phyloP scores from a whole-genome alignment of 1,284 basidiomycete genomes.

The Cutaneotrichosporon sp. region DNA sequence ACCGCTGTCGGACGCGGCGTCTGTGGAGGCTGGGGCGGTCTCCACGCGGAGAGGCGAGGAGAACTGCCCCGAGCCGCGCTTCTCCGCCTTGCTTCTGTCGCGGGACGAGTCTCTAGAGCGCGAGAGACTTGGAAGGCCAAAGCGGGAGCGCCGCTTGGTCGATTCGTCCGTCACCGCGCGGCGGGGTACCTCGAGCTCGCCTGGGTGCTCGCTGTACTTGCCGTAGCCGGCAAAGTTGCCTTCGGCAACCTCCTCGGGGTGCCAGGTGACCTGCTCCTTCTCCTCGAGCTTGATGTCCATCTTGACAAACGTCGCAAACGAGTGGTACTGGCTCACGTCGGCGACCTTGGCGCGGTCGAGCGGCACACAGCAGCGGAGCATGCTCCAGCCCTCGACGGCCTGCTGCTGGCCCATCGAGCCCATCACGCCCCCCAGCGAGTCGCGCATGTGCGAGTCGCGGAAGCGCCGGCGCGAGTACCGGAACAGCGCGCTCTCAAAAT shows the following conservation, averaged over 20 bases:
- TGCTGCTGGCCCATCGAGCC: not conserved
- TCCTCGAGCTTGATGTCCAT: conserved; percentile 36
- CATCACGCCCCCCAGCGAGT: not conserved
- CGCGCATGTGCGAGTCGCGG: conserved; percentile 20
- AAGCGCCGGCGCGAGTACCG: conserved; percentile 39
- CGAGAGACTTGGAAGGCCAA: not conserved
- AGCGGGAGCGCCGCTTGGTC: not conserved
- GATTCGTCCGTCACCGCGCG: not conserved
- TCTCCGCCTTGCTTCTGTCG: not conserved
- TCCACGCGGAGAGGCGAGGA: not conserved
- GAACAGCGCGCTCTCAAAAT: conserved; percentile 57
- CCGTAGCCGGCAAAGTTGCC: conserved; percentile 18
- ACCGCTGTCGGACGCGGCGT: not conserved
- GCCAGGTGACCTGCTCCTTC: conserved; percentile 10
- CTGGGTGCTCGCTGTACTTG: not conserved
- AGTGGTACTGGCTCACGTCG: conserved; percentile 48
- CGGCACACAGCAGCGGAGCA: conserved; percentile 62
- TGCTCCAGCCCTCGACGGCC: conserved; percentile 40
- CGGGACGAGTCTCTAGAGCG: conserved; percentile 3
- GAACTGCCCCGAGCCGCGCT: not conserved
- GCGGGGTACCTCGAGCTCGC: not conserved
- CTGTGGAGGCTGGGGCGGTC: not conserved
- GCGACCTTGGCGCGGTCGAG: conserved; percentile 56
- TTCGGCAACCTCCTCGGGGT: conserved; percentile 21
- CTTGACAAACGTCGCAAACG: conserved; percentile 49